A percentile compares a stretch with the other conserved stretches of the same genome.
Evolutionary conservation across 495 filamentous ascomycete genomes (phyloP).

Genomic region (Aspergillus campestris): DNA sequence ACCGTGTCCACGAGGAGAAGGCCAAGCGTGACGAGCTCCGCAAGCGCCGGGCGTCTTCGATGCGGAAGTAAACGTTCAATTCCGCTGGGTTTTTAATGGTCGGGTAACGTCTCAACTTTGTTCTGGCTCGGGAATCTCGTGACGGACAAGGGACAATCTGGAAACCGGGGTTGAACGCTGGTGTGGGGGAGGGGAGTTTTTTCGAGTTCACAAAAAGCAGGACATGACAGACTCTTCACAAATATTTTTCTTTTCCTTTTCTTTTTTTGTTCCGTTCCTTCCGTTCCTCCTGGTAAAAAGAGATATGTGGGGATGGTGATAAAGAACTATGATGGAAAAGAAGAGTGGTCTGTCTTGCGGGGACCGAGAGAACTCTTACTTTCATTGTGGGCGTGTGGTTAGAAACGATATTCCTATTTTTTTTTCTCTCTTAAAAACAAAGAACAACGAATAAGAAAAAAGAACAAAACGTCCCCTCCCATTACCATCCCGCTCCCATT

Average conservation of each 20-base stretch:
- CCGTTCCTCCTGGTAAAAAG: neutral
- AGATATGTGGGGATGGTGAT: slow-evolving; percentile 2
- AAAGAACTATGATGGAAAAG: slow-evolving; percentile 5
- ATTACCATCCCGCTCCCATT: neutral
- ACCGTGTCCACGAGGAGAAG: slow-evolving; percentile 93
- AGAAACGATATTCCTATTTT: neutral
- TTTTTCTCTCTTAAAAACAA: neutral
- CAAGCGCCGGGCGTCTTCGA: slow-evolving; percentile 92
- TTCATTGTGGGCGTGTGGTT: neutral
- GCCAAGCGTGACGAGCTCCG: slow-evolving; percentile 80
- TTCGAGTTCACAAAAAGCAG: neutral
- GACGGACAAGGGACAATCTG: slow-evolving; percentile 10
- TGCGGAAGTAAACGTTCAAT: slow-evolving; percentile 70
- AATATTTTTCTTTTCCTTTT: neutral
- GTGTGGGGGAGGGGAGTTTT: slow-evolving; percentile 9
- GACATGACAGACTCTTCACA: neutral
- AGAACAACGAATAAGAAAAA: neutral
- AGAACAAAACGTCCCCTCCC: neutral
- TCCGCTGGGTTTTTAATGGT: slow-evolving; percentile 30
- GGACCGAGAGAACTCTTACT: neutral
- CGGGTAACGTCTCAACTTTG: slow-evolving; percentile 20
- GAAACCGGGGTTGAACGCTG: slow-evolving; percentile 19
- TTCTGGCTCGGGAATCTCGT: slow-evolving; percentile 17
- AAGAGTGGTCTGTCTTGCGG: slow-evolving; percentile 4
- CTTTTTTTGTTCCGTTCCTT: neutral